phyloP scores from a whole-genome alignment of 208 protist species.

The Leishmania lainsoni region DNA sequence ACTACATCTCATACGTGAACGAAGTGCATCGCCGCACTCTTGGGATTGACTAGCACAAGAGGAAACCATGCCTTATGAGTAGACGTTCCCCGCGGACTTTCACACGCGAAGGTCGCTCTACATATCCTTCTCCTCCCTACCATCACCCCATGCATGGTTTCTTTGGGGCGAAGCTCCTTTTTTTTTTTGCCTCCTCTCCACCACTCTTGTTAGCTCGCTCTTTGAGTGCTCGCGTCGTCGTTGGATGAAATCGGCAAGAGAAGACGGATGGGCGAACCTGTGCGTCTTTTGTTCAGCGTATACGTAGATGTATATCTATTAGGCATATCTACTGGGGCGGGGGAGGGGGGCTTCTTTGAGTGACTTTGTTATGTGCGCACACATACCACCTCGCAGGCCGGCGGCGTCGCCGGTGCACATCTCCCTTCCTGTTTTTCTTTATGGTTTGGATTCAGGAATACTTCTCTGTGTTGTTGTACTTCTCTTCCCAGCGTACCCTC shows the following conservation, averaged over 20 bases:
- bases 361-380: neutral
- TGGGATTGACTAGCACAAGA: constrained; percentile 29
- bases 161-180: no score
- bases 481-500: neutral
- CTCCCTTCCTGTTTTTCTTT: neutral
- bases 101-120: neutral
- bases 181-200: neutral
- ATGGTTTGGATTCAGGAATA: neutral
- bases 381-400: neutral
- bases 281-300: neutral
- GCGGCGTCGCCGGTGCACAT: neutral
- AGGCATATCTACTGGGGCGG: no score
- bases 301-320: neutral
- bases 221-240: neutral
- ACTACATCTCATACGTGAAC: constrained; percentile 36
- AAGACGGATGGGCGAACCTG: neutral
- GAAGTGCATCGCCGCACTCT: constrained; percentile 32
- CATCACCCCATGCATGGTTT: no score
- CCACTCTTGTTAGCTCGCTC: neutral
- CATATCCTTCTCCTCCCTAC: neutral
- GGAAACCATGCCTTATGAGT: no score
- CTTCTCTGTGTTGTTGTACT: neutral
- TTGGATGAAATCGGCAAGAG: neutral
- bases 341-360: no score
- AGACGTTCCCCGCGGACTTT: neutral